Evolutionary conservation across 345 rosid genomes (phyloP).

Genomic region (Iberis pinnata): DNA sequence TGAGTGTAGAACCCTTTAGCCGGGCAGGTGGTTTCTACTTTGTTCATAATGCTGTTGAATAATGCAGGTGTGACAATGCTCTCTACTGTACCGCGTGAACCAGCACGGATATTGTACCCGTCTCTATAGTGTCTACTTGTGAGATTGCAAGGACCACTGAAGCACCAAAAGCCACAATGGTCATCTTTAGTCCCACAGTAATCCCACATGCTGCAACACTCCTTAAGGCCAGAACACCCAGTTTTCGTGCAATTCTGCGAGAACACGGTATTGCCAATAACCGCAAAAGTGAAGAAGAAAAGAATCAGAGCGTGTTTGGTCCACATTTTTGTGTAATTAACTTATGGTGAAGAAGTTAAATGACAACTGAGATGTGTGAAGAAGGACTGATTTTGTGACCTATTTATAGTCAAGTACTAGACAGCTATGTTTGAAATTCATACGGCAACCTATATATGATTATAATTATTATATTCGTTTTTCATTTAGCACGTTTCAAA

Average conservation of each 20-base stretch:
- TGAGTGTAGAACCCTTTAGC: conserved; percentile 42
- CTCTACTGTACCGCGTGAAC: conserved; percentile 22
- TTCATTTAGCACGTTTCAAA: too few species aligned
- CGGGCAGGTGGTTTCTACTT: conserved; percentile 23
- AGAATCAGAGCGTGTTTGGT: not conserved
- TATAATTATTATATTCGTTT: too few species aligned
- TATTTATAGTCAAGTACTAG: not conserved
- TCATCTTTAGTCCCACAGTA: conserved; percentile 11
- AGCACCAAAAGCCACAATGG: conserved; percentile 24
- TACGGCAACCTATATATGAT: not conserved
- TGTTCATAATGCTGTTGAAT: conserved; percentile 33
- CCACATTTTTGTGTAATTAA: not conserved
- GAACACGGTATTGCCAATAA: conserved; percentile 1
- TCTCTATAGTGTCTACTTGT: conserved; percentile 16
- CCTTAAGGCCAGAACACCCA: conserved; percentile 11
- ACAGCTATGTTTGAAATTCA: not conserved
- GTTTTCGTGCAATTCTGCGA: conserved; percentile 10
- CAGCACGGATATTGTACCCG: not conserved
- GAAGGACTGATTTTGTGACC: too few species aligned
- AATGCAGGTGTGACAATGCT: conserved; percentile 34
- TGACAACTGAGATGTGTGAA: not conserved
- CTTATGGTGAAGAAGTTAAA: too few species aligned
- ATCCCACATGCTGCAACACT: conserved; percentile 21
- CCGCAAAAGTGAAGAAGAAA: not conserved
- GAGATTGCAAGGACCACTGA: conserved; percentile 14